Conservation (phyloP, 129 eudicot species). For the Gnaphalium uliginosum region DNA sequence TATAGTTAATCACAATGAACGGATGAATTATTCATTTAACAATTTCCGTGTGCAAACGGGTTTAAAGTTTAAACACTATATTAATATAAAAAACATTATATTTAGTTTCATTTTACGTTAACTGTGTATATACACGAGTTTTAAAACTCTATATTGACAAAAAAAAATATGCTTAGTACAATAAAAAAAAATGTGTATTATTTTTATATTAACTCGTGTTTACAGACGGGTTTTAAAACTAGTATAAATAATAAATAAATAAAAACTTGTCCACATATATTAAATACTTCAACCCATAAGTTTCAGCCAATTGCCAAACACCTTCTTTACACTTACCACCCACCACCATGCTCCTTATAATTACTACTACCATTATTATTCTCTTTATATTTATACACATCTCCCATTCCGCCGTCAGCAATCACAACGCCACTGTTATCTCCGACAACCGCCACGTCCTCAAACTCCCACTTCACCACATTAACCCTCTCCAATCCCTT, state of each 20-base stretch:
- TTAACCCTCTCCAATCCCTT: constrained; percentile 45
- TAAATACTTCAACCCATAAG: constrained; percentile 22
- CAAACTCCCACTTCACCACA: constrained; percentile 55
- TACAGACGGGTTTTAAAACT: too few relatives aligned
- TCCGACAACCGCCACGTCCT: constrained; percentile 36
- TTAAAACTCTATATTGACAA: too few relatives aligned
- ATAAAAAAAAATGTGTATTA: too few relatives aligned
- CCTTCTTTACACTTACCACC: constrained; percentile 36
- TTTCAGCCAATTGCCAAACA: constrained; percentile 32
- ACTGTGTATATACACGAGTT: too few relatives aligned
- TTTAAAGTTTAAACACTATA: too few relatives aligned
- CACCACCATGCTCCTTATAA: constrained; percentile 25
- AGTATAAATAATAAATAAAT: neutral
- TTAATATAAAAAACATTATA: too few relatives aligned
- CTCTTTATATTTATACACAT: constrained; percentile 28
- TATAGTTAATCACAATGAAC: too few relatives aligned
- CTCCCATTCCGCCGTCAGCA: constrained; percentile 33
- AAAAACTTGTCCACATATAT: constrained; percentile 20
- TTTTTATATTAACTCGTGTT: too few relatives aligned
- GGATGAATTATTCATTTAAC: neutral
- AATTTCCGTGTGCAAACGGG: too few relatives aligned
- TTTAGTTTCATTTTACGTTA: too few relatives aligned
- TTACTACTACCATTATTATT: neutral
- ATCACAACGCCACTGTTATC: constrained; percentile 23
- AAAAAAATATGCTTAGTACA: too few relatives aligned